Evolutionary conservation across 352 stramenopile species (phyloP).

Genomic region (Thalassiosira mediterranea): DNA sequence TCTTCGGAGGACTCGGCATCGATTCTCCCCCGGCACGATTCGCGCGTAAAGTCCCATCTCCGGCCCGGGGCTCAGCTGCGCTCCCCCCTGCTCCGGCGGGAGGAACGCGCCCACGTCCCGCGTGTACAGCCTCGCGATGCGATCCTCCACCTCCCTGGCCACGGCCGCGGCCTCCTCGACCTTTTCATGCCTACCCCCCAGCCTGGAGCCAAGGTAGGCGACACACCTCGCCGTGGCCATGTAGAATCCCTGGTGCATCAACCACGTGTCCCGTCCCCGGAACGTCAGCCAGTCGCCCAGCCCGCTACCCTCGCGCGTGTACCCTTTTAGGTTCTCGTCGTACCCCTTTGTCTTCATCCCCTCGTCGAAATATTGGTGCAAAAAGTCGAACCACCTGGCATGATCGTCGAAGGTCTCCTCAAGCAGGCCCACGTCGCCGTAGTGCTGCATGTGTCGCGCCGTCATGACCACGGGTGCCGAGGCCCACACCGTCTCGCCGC

Average conservation of each 20-base stretch:
- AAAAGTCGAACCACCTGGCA: slow-evolving; percentile 44
- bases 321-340: slow-evolving; percentile 44
- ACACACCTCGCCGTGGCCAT: slow-evolving; percentile 55
- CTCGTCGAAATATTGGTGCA: slow-evolving; percentile 44
- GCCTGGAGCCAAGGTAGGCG: slow-evolving; percentile 44
- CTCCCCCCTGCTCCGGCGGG: slow-evolving; percentile 14
- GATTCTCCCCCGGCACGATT: slow-evolving; percentile 47
- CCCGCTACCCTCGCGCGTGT: slow-evolving; percentile 42
- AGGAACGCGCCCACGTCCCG: slow-evolving; percentile 34
- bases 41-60: slow-evolving; percentile 54
- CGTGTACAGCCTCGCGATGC: slow-evolving; percentile 45
- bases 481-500: slow-evolving; percentile 58
- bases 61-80: slow-evolving; percentile 32
- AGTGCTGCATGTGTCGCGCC: slow-evolving; percentile 52
- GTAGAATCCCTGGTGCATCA: slow-evolving; percentile 55
- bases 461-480: slow-evolving; percentile 46
- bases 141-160: slow-evolving; percentile 24
- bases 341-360: slow-evolving; percentile 51
- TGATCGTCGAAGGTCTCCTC: slow-evolving; percentile 45
- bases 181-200: slow-evolving; percentile 13
- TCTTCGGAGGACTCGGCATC: slow-evolving; percentile 42
- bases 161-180: slow-evolving; percentile 13
- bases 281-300: slow-evolving; percentile 59
- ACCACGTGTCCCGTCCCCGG: slow-evolving; percentile 29
- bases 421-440: slow-evolving; percentile 52